Conservation (phyloP, 1,284 basidiomycete species). For the Cryptococcus sp. region DNA sequence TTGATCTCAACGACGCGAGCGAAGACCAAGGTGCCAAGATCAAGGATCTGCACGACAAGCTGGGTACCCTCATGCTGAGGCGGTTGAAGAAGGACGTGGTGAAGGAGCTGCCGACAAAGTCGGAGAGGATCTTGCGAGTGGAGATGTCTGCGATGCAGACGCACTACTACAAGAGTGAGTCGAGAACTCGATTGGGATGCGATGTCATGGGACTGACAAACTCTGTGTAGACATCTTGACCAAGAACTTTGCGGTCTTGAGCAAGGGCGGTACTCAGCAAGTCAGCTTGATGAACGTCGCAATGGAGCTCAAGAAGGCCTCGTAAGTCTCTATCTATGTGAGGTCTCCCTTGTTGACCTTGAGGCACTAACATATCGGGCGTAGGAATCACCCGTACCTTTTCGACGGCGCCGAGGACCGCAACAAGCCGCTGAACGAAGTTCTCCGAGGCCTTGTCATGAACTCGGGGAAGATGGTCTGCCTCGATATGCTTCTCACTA, state of each 20-base stretch:
- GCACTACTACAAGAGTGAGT: conserved; percentile 87
- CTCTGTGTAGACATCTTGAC: conserved; percentile 70
- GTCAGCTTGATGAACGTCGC: conserved; percentile 93
- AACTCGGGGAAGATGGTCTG: conserved; percentile 97
- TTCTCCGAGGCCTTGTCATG: conserved; percentile 92
- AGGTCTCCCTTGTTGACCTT: conserved; percentile 1
- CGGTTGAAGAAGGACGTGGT: conserved; percentile 97
- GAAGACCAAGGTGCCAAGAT: conserved; percentile 88
- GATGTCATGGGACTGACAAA: not conserved
- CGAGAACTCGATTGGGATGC: not conserved
- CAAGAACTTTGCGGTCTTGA: conserved; percentile 90
- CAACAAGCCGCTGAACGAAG: conserved; percentile 66
- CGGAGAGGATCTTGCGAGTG: conserved; percentile 93
- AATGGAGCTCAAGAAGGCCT: conserved; percentile 96
- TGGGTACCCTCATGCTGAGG: conserved; percentile 92
- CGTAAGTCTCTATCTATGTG: conserved; percentile 47
- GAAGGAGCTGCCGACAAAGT: conserved; percentile 94
- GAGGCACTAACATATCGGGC: not conserved
- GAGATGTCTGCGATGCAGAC: conserved; percentile 98
- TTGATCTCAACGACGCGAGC: conserved; percentile 78
- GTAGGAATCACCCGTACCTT: conserved; percentile 85
- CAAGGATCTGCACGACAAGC: conserved; percentile 87
- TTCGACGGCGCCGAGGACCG: conserved; percentile 91
- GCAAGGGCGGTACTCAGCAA: conserved; percentile 80
- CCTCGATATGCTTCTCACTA: conserved; percentile 86